Conservation (phyloP, 1,139 yeast genomes). For the Debaryomyces sp. region DNA sequence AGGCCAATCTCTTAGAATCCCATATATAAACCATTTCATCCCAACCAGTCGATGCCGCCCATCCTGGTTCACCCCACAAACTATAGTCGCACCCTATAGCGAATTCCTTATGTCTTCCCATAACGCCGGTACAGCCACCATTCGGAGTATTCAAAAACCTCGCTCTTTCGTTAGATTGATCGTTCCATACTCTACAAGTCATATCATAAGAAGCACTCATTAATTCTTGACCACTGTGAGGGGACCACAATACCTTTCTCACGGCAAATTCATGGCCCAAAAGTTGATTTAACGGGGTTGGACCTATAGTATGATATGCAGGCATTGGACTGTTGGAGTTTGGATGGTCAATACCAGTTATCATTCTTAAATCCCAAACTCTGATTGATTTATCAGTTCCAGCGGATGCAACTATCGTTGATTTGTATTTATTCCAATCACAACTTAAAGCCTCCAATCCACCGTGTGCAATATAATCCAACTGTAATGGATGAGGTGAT, state of each 20-base stretch:
- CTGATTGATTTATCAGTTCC: constrained; percentile 87
- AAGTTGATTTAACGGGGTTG: constrained; percentile 75
- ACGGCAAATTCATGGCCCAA: constrained; percentile 91
- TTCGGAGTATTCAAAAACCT: constrained; percentile 40
- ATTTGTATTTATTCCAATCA: constrained; percentile 90
- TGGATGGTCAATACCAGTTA: constrained; percentile 46
- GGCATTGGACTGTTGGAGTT: constrained; percentile 41
- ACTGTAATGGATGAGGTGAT: constrained; percentile 60
- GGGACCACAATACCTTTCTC: constrained; percentile 83
- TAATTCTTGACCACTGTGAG: constrained; percentile 73
- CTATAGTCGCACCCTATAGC: constrained; percentile 97
- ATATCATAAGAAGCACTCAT: constrained; percentile 87
- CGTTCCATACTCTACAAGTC: constrained; percentile 88
- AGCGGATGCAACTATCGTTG: constrained; percentile 78
- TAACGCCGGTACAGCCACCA: constrained; percentile 56
- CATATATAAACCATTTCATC: constrained; percentile 94
- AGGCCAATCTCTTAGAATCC: constrained; percentile 57
- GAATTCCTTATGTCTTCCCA: constrained; percentile 79
- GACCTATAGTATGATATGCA: constrained; percentile 52
- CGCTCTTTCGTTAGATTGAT: constrained; percentile 58
- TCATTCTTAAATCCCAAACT: constrained; percentile 86
- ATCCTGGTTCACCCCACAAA: constrained; percentile 95
- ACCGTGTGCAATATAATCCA: constrained; percentile 69
- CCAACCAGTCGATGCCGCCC: constrained; percentile 96
- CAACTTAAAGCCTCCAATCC: constrained; percentile 80